Evolutionary conservation across 1,139 yeast species (phyloP).

Genomic region (Candida sp.): DNA sequence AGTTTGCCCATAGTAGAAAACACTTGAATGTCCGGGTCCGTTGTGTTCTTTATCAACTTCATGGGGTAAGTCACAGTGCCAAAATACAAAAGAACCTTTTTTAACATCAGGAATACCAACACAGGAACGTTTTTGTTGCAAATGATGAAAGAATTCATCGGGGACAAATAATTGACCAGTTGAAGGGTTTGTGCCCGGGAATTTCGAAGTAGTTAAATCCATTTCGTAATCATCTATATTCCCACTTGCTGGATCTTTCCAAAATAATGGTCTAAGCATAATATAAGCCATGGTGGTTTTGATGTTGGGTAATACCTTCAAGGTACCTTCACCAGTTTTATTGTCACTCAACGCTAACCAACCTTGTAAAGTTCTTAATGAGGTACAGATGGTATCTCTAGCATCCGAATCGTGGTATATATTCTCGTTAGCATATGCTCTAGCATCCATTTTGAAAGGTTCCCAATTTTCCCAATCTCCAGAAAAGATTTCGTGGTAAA

Average conservation of each 20-base stretch:
- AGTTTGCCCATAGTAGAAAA: constrained; percentile 18
- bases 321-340: constrained; percentile 43
- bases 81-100: constrained; percentile 43
- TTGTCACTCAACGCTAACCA: constrained; percentile 38
- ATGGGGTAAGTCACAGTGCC: constrained; percentile 50
- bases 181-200: constrained; percentile 19
- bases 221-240: constrained; percentile 16
- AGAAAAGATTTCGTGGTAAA: constrained; percentile 35
- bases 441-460: constrained; percentile 35
- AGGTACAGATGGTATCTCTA: constrained; percentile 28
- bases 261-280: constrained; percentile 44
- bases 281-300: constrained; percentile 36
- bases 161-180: constrained; percentile 17
- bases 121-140: constrained; percentile 20
- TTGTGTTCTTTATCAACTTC: constrained; percentile 42
- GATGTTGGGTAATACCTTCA: constrained; percentile 37
- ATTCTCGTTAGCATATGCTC: constrained; percentile 32
- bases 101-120: constrained; percentile 30
- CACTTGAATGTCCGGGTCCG: constrained; percentile 38
- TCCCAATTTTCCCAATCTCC: constrained; percentile 49
- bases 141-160: constrained; percentile 22
- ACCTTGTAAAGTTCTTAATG: constrained; percentile 46
- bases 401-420: constrained; percentile 22
- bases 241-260: constrained; percentile 16
- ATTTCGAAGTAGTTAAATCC: constrained; percentile 19